Evolutionary conservation across 108 stramenopile species (phyloP).

Genomic region (Stephanodiscus minutulus): DNA sequence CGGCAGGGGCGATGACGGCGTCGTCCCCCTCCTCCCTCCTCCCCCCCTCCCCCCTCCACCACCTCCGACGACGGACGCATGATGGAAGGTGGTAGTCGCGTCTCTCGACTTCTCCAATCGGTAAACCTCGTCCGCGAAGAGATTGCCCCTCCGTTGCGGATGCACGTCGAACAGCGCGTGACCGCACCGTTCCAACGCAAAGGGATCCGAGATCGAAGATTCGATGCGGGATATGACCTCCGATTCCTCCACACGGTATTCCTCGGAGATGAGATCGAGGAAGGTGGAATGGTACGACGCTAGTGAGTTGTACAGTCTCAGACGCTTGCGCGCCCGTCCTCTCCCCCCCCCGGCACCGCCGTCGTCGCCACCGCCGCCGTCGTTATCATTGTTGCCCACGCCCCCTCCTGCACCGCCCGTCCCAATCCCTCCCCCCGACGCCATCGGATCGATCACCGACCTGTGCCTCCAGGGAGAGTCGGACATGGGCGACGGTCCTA

Average conservation of each 20-base stretch:
- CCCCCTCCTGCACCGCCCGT: not conserved
- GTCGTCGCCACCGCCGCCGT: not conserved
- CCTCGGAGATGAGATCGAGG: conserved; percentile 65
- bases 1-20: conserved; percentile 43
- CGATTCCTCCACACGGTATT: conserved; percentile 81
- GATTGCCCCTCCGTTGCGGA: conserved; percentile 74
- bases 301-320: conserved; percentile 71
- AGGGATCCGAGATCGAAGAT: conserved; percentile 70
- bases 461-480: conserved; percentile 58
- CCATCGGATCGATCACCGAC: conserved; percentile 30
- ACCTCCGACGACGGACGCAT: not conserved
- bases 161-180: conserved; percentile 78
- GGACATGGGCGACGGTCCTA: conserved; percentile 65
- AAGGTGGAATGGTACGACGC: conserved; percentile 78
- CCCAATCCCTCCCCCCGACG: conserved; percentile 1
- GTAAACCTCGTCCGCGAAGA: conserved; percentile 88
- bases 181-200: conserved; percentile 64
- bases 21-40: not conserved
- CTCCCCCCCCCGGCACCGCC: conserved; percentile 50
- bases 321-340: conserved; percentile 73
- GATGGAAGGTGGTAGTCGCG: conserved; percentile 62
- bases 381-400: not conserved
- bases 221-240: conserved; percentile 76
- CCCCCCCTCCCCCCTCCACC: not conserved
- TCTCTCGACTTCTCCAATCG: conserved; percentile 73